Base-by-base conservation (phyloP, 805 yeast genomes). In the Geotrichum ghanense region DNA sequence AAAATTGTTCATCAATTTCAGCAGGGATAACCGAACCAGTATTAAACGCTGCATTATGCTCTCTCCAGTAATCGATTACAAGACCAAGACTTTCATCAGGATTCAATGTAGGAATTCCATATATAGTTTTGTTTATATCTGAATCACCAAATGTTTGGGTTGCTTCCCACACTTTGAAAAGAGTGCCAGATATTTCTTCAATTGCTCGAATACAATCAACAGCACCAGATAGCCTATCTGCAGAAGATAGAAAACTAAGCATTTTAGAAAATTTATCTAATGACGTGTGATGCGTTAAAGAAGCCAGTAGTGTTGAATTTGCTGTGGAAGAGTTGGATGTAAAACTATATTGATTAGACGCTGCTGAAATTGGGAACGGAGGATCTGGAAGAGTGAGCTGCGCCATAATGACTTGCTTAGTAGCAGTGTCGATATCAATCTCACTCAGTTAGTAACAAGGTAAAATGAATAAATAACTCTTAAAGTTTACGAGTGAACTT, bases 201-300 rank as follows among this genome's bases (percentile, higher is more conserved):
- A 66, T 41, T 2, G 60, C 56, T 17, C 56, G 53, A 48, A 66
- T 65, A 41, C 64, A 61, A 50, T 66, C 69, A 17, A 57, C 53
- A 21, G 59, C 54, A 3, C 64, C 56, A 3, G 66, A 57, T 34
- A 60, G 55, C 16, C 61, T 57, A 50, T 66, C 71, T 42, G 62
- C 56, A 6, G 62, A 50, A 19, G 67, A 56, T 12, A 66, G 49
- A 40, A 60, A 57, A 25, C 53, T 53, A n/a, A 66, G 48, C 37
- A 61, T 61, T 7, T 50, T 45, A 2, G 62, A 57, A 45, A 66
- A 66, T 35, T 45, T 45, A 49, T 63, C 63, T 3, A 66, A 59
- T 12, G 65, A 54, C 9, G 65, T 31, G 14, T 31, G 62, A n/a
- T 48, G 48, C 19, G 49, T 49, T 22, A 66, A 52, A 16, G 63